Base-by-base conservation (phyloP, 306 rosid species). In the Castanopsis chinensis region DNA sequence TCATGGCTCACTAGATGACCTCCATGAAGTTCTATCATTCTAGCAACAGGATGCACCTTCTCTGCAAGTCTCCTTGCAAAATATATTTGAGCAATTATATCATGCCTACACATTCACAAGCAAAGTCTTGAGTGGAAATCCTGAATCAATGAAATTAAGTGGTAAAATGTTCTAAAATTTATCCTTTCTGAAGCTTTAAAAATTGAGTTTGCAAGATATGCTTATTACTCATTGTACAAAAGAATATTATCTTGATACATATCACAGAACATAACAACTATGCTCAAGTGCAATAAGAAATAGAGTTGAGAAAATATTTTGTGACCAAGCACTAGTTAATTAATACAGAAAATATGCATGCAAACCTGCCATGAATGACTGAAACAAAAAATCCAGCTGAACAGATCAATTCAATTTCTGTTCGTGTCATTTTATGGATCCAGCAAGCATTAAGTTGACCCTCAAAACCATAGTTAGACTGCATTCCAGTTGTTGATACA, bases 1-100 rank as follows among this genome's bases (percentile, higher is more conserved):
- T 95, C 97, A 5, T 92, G 97, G 77, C 99, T 91, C 76, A 89
- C 99, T 74, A 95, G 83, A 87, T 95, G 99, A 73, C 96, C 99
- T 77, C 99, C 99, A 37, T 80, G 97, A 76, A 95, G 98, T 71
- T 93, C 97, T 52, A 93, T 90, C 97, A 95, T 89, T 87, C 97
- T 86, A 56, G 98, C 98, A 79, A 86, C 84, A 60, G 99, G 97
- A 45, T 93, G 80, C 73, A 95, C 83, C 83, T 88, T 95, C 84
- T 89, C 87, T 6, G 97, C 94, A 85, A 95, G 88, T 88, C 88
- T 90, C 86, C 86, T 85, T 41, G 94, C 99, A 75, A 90, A 30
- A 76, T 72, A 85, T 72, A 93, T 82, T 84, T 91, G 98, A 74
- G 99, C 99, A n/a, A n/a, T n/a, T n/a, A 95, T 88, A 81, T 95